Percentiles rank a stretch among this genome's conserved stretches.
phyloP scores from a whole-genome alignment of 2,329 filamentous ascomycete genomes.

The Monosporascus sp. region DNA sequence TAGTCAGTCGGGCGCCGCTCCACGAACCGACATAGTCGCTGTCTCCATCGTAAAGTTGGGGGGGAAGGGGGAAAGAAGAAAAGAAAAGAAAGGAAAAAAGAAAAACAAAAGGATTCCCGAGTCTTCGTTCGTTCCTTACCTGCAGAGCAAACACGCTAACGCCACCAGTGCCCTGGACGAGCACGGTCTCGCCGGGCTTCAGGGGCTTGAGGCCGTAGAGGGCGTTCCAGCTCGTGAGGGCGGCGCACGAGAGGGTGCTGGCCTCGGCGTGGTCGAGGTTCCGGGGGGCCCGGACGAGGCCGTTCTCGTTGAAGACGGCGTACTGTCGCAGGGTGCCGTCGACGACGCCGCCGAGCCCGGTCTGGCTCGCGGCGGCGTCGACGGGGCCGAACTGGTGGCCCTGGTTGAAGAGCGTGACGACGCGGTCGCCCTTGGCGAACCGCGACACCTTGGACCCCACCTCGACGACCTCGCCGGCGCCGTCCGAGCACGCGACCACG shows the following conservation, averaged over 20 bases:
- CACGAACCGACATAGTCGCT: too few species aligned
- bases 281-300: conserved; percentile 58
- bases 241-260: conserved; percentile 55
- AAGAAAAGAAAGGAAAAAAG: too few species aligned
- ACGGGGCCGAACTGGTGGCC: conserved; percentile 42
- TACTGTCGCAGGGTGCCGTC: conserved; percentile 66
- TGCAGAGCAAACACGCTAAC: conserved; percentile 62
- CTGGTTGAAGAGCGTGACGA: conserved; percentile 59
- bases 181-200: conserved; percentile 51
- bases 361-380: conserved; percentile 29
- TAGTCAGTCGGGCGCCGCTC: neutral
- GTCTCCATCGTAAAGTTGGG: too few species aligned
- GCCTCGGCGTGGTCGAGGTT: conserved; percentile 50
- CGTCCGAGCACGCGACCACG: conserved; percentile 47
- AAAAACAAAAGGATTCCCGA: neutral
- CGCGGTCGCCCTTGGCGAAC: conserved; percentile 48
- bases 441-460: conserved; percentile 43
- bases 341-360: conserved; percentile 62
- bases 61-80: too few species aligned
- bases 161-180: conserved; percentile 67
- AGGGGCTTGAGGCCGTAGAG: conserved; percentile 52
- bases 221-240: conserved; percentile 61
- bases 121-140: conserved; percentile 13
- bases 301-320: conserved; percentile 61
- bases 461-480: conserved; percentile 47